Evolutionary conservation across 1,284 basidiomycete genomes (phyloP).

Genomic region (Sanghuangporus weigelae): DNA sequence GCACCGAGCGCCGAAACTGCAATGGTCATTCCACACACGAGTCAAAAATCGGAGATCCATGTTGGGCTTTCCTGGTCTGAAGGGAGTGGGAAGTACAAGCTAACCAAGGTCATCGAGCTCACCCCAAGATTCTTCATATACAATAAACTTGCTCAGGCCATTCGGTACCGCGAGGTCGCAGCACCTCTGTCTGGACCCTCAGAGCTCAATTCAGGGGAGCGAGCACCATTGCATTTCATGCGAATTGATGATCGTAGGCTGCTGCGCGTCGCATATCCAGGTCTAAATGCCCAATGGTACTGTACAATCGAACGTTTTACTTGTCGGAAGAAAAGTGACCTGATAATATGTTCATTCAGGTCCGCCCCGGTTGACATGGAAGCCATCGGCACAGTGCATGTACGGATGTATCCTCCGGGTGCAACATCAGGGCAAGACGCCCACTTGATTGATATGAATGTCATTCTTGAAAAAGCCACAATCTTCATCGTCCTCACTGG

Average conservation of each 20-base stretch:
- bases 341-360: conserved; percentile 39
- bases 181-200: conserved; percentile 65
- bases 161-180: conserved; percentile 86
- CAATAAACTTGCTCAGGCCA: conserved; percentile 67
- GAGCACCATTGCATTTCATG: conserved; percentile 67
- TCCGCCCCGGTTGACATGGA: conserved; percentile 90
- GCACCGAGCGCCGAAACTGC: conserved; percentile 89
- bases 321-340: background rate
- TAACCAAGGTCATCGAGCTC: conserved; percentile 92
- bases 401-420: conserved; percentile 54
- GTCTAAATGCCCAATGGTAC: conserved; percentile 82
- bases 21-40: conserved; percentile 68
- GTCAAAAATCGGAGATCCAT: conserved; percentile 73
- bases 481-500: conserved; percentile 80
- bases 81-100: conserved; percentile 93
- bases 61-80: conserved; percentile 91
- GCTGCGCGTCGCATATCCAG: conserved; percentile 81
- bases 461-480: conserved; percentile 82
- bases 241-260: conserved; percentile 64
- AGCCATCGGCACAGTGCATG: conserved; percentile 83
- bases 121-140: conserved; percentile 89
- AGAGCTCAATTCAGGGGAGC: conserved; percentile 59
- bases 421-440: conserved; percentile 34
- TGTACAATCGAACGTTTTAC: conserved; percentile 19
- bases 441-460: conserved; percentile 76